Evolutionary conservation across 75 land plant genomes (phyloP).

Genomic region (Adiantum capillusveneris): DNA sequence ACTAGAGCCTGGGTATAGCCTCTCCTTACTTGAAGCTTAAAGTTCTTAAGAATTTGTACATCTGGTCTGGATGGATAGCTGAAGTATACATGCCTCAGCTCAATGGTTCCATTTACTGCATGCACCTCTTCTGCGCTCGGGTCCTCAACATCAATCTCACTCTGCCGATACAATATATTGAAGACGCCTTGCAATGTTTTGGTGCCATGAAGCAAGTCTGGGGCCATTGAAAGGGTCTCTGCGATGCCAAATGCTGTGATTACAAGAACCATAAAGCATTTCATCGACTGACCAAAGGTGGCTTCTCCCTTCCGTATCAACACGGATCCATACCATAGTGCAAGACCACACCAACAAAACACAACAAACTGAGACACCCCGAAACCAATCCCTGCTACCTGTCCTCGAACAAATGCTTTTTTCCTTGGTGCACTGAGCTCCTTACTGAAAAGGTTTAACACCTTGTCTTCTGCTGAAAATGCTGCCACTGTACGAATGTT

Average conservation of each 20-base stretch:
- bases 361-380: slow-evolving; percentile 49
- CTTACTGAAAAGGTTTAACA: slow-evolving; percentile 30
- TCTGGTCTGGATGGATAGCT: slow-evolving; percentile 91
- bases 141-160: slow-evolving; percentile 84
- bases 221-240: slow-evolving; percentile 31
- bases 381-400: slow-evolving; percentile 32
- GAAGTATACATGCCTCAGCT: slow-evolving; percentile 79
- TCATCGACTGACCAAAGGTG: slow-evolving; percentile 36
- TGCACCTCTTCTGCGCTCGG: slow-evolving; percentile 37
- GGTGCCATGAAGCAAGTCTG: slow-evolving; percentile 13
- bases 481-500: slow-evolving; percentile 49
- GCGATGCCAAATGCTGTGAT: slow-evolving; percentile 49
- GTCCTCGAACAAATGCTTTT: slow-evolving; percentile 24
- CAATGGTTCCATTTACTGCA: slow-evolving; percentile 83
- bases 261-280: slow-evolving; percentile 53
- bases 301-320: slow-evolving; percentile 28
- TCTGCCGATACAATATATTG: slow-evolving; percentile 82
- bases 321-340: slow-evolving; percentile 40
- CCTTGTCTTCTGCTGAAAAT: slow-evolving; percentile 36
- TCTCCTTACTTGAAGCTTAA: slow-evolving; percentile 84
- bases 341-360: slow-evolving; percentile 41
- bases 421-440: slow-evolving; percentile 32
- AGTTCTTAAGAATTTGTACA: slow-evolving; percentile 67
- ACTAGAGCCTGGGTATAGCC: slow-evolving; percentile 97
- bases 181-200: slow-evolving; percentile 78